phyloP scores from a whole-genome alignment of 768 basidiomycete genomes.

The Suillus fuscotomentosus region DNA sequence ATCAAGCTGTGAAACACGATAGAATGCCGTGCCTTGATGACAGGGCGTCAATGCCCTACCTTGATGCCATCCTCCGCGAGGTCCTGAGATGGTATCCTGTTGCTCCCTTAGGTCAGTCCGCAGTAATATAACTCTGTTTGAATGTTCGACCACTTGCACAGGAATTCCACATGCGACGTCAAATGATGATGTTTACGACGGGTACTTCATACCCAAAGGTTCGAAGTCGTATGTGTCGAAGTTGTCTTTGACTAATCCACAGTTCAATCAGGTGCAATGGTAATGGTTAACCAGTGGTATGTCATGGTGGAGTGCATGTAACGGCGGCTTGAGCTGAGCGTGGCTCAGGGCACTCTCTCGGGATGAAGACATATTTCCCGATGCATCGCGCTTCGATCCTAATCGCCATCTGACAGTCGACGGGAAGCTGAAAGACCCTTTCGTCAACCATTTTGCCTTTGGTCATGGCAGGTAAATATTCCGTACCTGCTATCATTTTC shows the following conservation, averaged over 20 bases:
- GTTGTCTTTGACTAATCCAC: background rate
- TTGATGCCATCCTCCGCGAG: slow-evolving; percentile 23
- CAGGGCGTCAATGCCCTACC: slow-evolving; percentile 20
- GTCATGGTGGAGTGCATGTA: background rate
- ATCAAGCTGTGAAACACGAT: slow-evolving; percentile 13
- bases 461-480: background rate
- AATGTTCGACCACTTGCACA: background rate
- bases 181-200: slow-evolving; percentile 36
- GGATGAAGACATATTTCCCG: background rate
- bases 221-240: slow-evolving; percentile 20
- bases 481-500: background rate
- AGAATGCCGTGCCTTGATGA: slow-evolving; percentile 15
- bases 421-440: background rate
- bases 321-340: background rate
- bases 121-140: background rate
- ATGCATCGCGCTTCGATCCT: slow-evolving; percentile 4
- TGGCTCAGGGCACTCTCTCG: slow-evolving; percentile 2
- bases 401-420: background rate
- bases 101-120: slow-evolving; percentile 20
- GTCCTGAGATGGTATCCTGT: slow-evolving; percentile 23
- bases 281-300: slow-evolving; percentile 1
- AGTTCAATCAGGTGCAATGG: background rate
- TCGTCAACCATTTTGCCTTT: background rate
- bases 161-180: slow-evolving; percentile 27
- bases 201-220: slow-evolving; percentile 51